phyloP scores from a whole-genome alignment of 805 yeast species.

The Candida boidinii region DNA sequence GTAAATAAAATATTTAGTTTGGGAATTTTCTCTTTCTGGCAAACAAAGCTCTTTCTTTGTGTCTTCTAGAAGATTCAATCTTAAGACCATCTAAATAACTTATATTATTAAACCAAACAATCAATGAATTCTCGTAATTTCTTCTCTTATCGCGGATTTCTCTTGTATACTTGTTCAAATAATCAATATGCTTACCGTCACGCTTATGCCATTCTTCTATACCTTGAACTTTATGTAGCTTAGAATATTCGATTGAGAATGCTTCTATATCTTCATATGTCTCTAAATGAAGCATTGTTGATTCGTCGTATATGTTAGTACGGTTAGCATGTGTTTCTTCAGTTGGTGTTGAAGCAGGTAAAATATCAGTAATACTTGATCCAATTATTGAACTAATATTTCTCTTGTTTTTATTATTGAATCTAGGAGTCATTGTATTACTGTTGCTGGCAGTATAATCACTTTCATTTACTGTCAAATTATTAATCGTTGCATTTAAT shows the following conservation, averaged over 20 bases:
- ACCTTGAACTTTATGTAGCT: slow-evolving; percentile 25
- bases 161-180: slow-evolving; percentile 1
- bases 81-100: slow-evolving; percentile 20
- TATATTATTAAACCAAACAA: slow-evolving; percentile 19
- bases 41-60: background rate
- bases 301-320: slow-evolving; percentile 17
- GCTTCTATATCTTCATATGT: slow-evolving; percentile 44
- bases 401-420: too few species aligned
- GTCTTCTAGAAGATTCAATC: slow-evolving; percentile 4
- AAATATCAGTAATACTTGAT: too few species aligned
- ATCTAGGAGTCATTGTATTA: too few species aligned
- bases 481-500: too few species aligned
- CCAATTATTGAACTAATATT: too few species aligned
- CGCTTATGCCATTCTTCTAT: slow-evolving; percentile 32
- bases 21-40: too few species aligned
- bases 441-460: slow-evolving; percentile 6
- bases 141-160: slow-evolving; percentile 2
- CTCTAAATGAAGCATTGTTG: slow-evolving; percentile 31
- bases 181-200: slow-evolving; percentile 17
- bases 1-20: too few species aligned
- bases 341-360: too few species aligned
- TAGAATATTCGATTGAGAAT: slow-evolving; percentile 36
- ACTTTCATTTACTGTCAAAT: slow-evolving; percentile 4
- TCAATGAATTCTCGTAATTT: slow-evolving; percentile 12
- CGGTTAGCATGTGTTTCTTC: too few species aligned